Evolutionary conservation across 805 yeast species (phyloP), one percentile per base, ranked within the genome.

Genomic region (Candida pini): DNA sequence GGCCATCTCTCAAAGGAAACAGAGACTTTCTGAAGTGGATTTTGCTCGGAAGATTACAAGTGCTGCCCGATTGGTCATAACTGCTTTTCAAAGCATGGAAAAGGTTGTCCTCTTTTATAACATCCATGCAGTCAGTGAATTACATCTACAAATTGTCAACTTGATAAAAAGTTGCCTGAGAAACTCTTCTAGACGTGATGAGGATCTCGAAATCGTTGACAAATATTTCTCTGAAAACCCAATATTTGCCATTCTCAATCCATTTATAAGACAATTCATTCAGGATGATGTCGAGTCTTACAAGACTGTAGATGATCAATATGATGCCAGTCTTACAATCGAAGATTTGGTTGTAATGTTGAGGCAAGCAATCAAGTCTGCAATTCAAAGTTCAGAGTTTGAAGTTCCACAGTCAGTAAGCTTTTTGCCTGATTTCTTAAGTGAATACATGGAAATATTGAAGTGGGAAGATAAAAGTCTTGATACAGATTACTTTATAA

Each of bases 371-470:
- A 36, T 44, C 18, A 37, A 39, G 13, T 9, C 30, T 2, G 40
- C 39, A 23, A 19, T 40, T 3, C 6, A 20, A 10, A 28, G 15
- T 16, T n/a, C 33, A 6, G 14, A 15, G 10, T 26, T 34, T 3
- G 33, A 27, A 3, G 29, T 34, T 2, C 44, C 47, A 5, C 22
- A 36, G 2, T 39, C 53, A 2, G 38, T 51, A 26, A 40, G 40
- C 22, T 49, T 50, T 43, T 52, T 58, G 23, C 53, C 59, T 1
- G 44, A 46, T 19, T 39, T 58, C 4, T 38, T 58, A 28, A 35
- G 39, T 9, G 27, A 32, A 2, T 58, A 58, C 29, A 31, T 43
- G 9, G 39, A 43, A 3, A 28, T 50, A 2, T 25, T 56, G n/a
- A 14, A 9, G 9, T 45, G 44, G 5, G 45, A 45, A 3, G 48